These are phyloP conservation scores for Cnidoscolus chayamansa DNA, from an alignment of 441 rosid species.

Conservation along the genomic window DNA sequence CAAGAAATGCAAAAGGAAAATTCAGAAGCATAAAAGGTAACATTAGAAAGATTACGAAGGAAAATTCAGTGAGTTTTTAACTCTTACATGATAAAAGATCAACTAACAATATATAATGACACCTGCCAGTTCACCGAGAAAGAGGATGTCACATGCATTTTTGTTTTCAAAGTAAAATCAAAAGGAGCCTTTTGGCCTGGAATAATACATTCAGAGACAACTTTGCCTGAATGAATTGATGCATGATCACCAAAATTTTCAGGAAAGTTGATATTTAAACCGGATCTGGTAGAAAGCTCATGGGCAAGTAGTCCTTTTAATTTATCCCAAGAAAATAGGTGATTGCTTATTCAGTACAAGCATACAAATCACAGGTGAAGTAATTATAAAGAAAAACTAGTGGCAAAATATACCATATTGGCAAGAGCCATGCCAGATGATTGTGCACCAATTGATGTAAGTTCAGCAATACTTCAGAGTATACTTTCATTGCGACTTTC, in stretches of 20 bases:
- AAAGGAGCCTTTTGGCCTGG: slow-evolving; percentile 67
- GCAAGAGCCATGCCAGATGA: slow-evolving; percentile 41
- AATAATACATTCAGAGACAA: slow-evolving; percentile 51
- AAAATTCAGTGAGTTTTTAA: neutral
- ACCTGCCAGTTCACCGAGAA: slow-evolving; percentile 68
- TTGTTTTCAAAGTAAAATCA: slow-evolving; percentile 88
- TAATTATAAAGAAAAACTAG: slow-evolving; percentile 16
- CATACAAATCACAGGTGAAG: neutral
- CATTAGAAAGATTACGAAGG: neutral
- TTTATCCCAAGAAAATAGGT: slow-evolving; percentile 51
- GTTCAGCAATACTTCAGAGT: slow-evolving; percentile 80
- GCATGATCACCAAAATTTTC: slow-evolving; percentile 40
- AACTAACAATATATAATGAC: slow-evolving; percentile 1
- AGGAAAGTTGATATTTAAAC: slow-evolving; percentile 35
- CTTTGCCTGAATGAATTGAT: slow-evolving; percentile 34
- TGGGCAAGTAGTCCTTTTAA: slow-evolving; percentile 73
- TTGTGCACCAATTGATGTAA: slow-evolving; percentile 63
- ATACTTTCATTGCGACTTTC: slow-evolving; percentile 57
- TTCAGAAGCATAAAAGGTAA: too few species aligned
- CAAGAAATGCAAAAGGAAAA: too few species aligned
- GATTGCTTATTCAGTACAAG: slow-evolving; percentile 16
- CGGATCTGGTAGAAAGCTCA: slow-evolving; percentile 29
- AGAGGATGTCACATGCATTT: slow-evolving; percentile 52
- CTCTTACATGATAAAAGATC: neutral
- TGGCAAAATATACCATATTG: slow-evolving; percentile 66